Evolutionary conservation across 306 rosid genomes (phyloP).

Genomic region (Herpetospermum pedunculosum): DNA sequence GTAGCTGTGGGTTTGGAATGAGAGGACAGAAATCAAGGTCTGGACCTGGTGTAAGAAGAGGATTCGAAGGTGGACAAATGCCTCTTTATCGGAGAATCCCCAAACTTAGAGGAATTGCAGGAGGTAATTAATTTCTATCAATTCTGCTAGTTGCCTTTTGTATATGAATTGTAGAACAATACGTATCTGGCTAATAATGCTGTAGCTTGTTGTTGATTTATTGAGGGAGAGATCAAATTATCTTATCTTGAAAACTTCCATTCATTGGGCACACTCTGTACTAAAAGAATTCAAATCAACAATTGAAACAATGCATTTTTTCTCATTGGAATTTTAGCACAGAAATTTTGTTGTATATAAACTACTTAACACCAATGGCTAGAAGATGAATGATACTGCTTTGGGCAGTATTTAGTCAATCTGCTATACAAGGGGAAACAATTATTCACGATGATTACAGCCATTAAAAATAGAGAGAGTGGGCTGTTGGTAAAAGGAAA

Average conservation of each 20-base stretch:
- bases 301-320: too few relatives aligned
- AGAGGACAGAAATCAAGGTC: slow-evolving; percentile 95
- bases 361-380: too few relatives aligned
- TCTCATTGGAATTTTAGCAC: too few relatives aligned
- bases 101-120: slow-evolving; percentile 85
- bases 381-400: too few relatives aligned
- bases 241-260: not conserved
- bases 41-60: slow-evolving; percentile 72
- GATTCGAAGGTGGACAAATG: slow-evolving; percentile 97
- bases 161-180: not conserved
- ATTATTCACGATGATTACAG: too few relatives aligned
- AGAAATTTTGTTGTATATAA: too few relatives aligned
- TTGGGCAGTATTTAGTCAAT: too few relatives aligned
- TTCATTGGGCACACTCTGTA: not conserved
- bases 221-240: not conserved
- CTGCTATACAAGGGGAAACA: too few relatives aligned
- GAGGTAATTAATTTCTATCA: slow-evolving; percentile 50
- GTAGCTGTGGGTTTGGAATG: slow-evolving; percentile 98
- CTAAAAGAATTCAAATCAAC: too few relatives aligned
- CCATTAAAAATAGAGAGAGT: too few relatives aligned
- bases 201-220: not conserved
- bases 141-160: not conserved
- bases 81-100: slow-evolving; percentile 90
- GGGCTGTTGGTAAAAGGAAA: too few relatives aligned
- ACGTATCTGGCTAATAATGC: not conserved